phyloP scores from a whole-genome alignment of 2,329 filamentous ascomycete genomes.

The Hymenotorrendiella dingleyae region DNA sequence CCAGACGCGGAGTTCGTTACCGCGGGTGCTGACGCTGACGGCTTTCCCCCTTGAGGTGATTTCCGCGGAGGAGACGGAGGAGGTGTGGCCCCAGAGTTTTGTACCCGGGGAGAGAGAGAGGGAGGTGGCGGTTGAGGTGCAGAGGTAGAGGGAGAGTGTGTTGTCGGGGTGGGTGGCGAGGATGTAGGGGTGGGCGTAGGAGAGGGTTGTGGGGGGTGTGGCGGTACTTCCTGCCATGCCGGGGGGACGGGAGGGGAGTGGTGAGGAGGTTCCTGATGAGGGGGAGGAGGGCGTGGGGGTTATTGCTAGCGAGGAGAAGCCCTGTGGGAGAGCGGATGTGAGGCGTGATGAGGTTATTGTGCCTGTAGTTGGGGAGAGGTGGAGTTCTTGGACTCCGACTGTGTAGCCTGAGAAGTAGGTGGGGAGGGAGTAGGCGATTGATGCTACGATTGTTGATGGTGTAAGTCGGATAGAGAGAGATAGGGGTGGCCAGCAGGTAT shows the following conservation, averaged over 20 bases:
- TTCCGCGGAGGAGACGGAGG: conserved; percentile 60
- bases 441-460: conserved; percentile 61
- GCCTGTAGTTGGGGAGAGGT: conserved; percentile 40
- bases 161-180: conserved; percentile 65
- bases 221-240: background rate
- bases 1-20: conserved; percentile 59
- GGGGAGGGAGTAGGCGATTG: conserved; percentile 79
- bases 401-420: conserved; percentile 77
- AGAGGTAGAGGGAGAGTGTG: conserved; percentile 63
- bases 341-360: conserved; percentile 41
- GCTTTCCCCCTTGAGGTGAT: conserved; percentile 66
- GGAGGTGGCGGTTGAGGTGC: conserved; percentile 51
- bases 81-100: conserved; percentile 67
- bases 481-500: conserved; percentile 71
- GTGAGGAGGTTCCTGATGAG: conserved; percentile 26
- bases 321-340: conserved; percentile 43
- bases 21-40: conserved; percentile 58
- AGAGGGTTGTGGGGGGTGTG: conserved; percentile 24
- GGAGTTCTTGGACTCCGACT: conserved; percentile 84
- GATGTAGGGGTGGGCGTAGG: conserved; percentile 60
- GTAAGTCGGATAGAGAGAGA: conserved; percentile 76
- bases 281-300: conserved; percentile 10
- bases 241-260: conserved; percentile 32
- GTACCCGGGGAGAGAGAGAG: conserved; percentile 55
- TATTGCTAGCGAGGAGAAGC: conserved; percentile 36